These are phyloP conservation scores for Globisporangium perplexum DNA, from an alignment of 352 stramenopile species.

Conservation along the genomic window DNA sequence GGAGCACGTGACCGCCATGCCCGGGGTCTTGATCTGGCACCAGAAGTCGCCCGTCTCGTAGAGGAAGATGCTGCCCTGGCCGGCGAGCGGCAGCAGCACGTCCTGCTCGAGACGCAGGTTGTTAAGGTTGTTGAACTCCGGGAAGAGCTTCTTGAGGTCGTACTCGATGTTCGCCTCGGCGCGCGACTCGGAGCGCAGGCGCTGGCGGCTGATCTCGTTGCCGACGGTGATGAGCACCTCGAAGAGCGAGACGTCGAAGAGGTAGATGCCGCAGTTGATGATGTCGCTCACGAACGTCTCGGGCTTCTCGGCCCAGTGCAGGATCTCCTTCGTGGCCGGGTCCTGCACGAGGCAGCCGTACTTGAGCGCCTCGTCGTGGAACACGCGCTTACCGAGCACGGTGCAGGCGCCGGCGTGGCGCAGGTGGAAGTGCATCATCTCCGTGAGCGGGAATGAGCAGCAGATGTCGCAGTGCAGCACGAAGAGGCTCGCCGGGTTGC, in stretches of 20 bases:
- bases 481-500: conserved; percentile 64
- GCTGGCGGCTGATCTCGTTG: conserved; percentile 73
- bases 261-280: conserved; percentile 89
- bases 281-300: conserved; percentile 89
- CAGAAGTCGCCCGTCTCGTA: conserved; percentile 86
- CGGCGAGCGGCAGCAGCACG: conserved; percentile 72
- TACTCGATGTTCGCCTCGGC: conserved; percentile 67
- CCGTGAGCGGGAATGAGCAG: conserved; percentile 81
- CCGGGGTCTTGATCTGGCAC: conserved; percentile 89
- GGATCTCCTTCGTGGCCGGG: conserved; percentile 68
- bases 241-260: conserved; percentile 80
- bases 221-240: conserved; percentile 73
- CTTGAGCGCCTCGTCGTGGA: conserved; percentile 86
- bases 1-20: conserved; percentile 87
- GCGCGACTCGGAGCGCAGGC: conserved; percentile 69
- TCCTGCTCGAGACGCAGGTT: conserved; percentile 84
- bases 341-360: conserved; percentile 85
- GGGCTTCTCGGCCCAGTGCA: conserved; percentile 88
- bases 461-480: conserved; percentile 87
- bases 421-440: conserved; percentile 88
- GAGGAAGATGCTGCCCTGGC: conserved; percentile 65
- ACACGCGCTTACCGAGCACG: conserved; percentile 83
- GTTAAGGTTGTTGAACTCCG: conserved; percentile 83
- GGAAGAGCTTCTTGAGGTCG: conserved; percentile 84
- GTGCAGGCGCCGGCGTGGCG: conserved; percentile 67